phyloP scores from a whole-genome alignment of 164 flowering plant genomes.

The Protea cynaroides region DNA sequence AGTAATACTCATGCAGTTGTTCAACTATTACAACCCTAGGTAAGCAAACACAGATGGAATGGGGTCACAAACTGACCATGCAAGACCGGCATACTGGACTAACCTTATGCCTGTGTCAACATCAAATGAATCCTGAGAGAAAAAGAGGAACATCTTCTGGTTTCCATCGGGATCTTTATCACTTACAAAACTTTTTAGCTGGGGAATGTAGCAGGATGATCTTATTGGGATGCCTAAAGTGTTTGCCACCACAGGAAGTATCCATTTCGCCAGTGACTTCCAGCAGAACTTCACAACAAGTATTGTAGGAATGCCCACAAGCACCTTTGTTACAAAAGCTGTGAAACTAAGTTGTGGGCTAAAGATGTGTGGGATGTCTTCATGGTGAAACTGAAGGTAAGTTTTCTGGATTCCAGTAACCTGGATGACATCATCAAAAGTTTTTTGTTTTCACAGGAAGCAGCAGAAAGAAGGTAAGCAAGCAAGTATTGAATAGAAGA shows the following conservation, averaged over 20 bases:
- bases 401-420: slow-evolving; percentile 89
- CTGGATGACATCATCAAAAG: slow-evolving; percentile 30
- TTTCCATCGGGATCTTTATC: slow-evolving; percentile 35
- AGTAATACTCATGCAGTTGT: no score
- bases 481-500: no score
- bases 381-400: slow-evolving; percentile 90
- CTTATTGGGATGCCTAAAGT: slow-evolving; percentile 76
- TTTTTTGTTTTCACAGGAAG: neutral
- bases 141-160: slow-evolving; percentile 41
- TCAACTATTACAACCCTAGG: slow-evolving; percentile 38
- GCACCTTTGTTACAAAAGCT: slow-evolving; percentile 51
- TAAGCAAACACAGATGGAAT: slow-evolving; percentile 72
- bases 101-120: slow-evolving; percentile 95
- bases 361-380: slow-evolving; percentile 60
- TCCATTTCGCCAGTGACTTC: slow-evolving; percentile 88
- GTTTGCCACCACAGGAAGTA: slow-evolving; percentile 63
- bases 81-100: slow-evolving; percentile 92
- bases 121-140: slow-evolving; percentile 56
- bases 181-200: slow-evolving; percentile 29
- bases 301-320: slow-evolving; percentile 84
- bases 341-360: slow-evolving; percentile 41
- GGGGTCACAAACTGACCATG: slow-evolving; percentile 97
- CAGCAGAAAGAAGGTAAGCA: neutral
- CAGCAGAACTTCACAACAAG: slow-evolving; percentile 86
- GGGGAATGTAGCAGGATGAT: slow-evolving; percentile 66